Conservation (phyloP, 345 rosid species). For the Sonneratia caseolaris region DNA sequence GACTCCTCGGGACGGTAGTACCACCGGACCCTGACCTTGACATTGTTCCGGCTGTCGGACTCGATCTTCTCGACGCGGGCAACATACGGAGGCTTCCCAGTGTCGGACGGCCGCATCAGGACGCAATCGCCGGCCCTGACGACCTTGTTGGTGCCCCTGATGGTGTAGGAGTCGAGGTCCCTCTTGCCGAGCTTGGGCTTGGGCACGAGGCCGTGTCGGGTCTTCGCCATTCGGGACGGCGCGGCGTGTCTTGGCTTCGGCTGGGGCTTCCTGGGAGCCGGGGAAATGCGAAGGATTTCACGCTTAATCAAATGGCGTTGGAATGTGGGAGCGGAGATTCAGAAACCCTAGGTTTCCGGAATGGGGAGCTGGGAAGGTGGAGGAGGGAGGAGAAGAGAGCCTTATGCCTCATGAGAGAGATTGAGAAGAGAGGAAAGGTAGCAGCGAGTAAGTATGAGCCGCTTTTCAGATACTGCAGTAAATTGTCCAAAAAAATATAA, state of each 20-base stretch:
- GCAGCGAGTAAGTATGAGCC: not conserved
- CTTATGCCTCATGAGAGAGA: constrained; percentile 6
- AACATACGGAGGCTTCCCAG: constrained; percentile 65
- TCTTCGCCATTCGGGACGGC: constrained; percentile 54
- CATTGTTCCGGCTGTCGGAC: constrained; percentile 48
- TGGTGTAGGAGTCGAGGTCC: constrained; percentile 21
- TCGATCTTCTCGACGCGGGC: constrained; percentile 78
- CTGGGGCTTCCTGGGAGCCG: not conserved
- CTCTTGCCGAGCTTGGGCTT: constrained; percentile 18
- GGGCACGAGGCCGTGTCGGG: constrained; percentile 46
- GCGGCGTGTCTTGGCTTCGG: not conserved
- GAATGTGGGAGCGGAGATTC: constrained; percentile 1
- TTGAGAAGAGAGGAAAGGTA: not conserved
- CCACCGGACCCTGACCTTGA: constrained; percentile 74
- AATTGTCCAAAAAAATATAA: no score
- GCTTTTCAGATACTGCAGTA: no score
- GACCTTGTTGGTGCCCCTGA: constrained; percentile 19
- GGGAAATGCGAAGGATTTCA: constrained; percentile 1
- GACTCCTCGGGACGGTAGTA: constrained; percentile 87
- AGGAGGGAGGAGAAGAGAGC: not conserved
- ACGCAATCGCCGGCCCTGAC: constrained; percentile 64
- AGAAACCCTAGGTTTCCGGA: constrained; percentile 29
- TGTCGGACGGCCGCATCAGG: constrained; percentile 73
- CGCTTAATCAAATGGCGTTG: constrained; percentile 2
- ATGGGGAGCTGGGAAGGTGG: not conserved